Evolutionary conservation across 139 green algal genomes (phyloP), one percentile per base, ranked within the genome.

Genomic region (Chlamydomonas schloesseri): DNA sequence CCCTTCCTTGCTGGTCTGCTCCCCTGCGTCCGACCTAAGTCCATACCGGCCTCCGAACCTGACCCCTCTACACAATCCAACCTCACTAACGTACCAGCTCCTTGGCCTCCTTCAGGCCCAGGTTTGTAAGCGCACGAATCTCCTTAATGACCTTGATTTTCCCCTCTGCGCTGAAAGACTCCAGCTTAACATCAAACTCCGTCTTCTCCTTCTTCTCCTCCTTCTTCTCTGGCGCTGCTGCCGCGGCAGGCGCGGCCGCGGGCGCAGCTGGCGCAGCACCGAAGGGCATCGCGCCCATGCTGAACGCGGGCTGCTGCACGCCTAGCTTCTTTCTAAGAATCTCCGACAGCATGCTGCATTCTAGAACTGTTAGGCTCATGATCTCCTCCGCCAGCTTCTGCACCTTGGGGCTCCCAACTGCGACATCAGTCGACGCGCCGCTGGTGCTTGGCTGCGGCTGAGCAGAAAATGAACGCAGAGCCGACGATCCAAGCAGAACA

Each of bases 61-160:
- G n/a, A n/a, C 42, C 42, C 55, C 6, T 60, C 55, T 60, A 4
- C 55, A 8, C 55, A 2, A 60, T 60, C 55, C 55, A 4, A 18
- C 10, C 55, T 2, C 55, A 3, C 6, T 5, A 50, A 69, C 78
- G 9, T 73, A 98, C 97, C 90, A 99, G 90, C 67, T 99, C 98
- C 91, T 99, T 99, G 2, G 98, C 97, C 85, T 99, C 98, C 91
- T 99, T 99, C 26, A 99, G 87, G 26, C 98, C 98, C 42, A 99
- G 90, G 68, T 91, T 96, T 1, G 98, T 99, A 69, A 98, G 91
- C 0, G 90, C 94, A 14, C 98, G 92, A 42, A 99, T 92, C 87
- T 99, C 98, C 94, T 99, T 99, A 93, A 99, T 99, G 37, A 99
- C 93, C 93, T 99, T 99, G 87, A 99, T 98, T 90, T 99, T 99